Evolutionary conservation across 148 eudicot genomes (phyloP).

Genomic region (Camellia sinensis): DNA sequence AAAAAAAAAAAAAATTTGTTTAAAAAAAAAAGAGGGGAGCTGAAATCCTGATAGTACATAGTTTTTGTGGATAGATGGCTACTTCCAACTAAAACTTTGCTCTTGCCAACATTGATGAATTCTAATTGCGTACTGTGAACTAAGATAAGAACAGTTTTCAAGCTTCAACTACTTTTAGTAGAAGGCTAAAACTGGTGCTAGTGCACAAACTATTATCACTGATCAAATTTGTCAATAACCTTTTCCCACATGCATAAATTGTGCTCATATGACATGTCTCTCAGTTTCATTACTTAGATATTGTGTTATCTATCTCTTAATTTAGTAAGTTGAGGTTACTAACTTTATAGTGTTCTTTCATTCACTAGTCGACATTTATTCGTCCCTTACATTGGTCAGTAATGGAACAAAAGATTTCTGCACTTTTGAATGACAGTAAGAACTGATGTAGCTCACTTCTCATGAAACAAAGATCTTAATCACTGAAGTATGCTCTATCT

Average conservation of each 20-base stretch:
- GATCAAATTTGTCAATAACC: neutral
- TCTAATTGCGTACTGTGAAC: neutral
- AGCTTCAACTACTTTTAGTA: neutral
- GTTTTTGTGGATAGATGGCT: neutral
- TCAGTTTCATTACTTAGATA: neutral
- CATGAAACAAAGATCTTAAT: no score
- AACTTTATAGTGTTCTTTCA: neutral
- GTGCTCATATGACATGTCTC: neutral
- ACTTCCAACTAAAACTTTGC: neutral
- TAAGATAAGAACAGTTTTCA: no score
- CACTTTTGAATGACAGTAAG: neutral
- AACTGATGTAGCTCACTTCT: no score
- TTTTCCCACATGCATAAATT: neutral
- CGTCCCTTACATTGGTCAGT: neutral
- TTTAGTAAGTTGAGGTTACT: neutral
- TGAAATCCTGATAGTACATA: neutral
- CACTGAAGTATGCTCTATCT: no score
- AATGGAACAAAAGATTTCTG: neutral
- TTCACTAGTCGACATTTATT: neutral
- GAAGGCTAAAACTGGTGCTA: neutral
- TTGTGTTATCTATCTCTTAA: neutral
- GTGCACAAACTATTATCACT: neutral
- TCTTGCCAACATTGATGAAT: neutral
- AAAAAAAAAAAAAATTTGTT: no score
- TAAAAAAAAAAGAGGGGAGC: no score